These are phyloP conservation scores for Elsinoe fawcettii DNA, from an alignment of 2,329 filamentous ascomycete species.

Conservation along the genomic window DNA sequence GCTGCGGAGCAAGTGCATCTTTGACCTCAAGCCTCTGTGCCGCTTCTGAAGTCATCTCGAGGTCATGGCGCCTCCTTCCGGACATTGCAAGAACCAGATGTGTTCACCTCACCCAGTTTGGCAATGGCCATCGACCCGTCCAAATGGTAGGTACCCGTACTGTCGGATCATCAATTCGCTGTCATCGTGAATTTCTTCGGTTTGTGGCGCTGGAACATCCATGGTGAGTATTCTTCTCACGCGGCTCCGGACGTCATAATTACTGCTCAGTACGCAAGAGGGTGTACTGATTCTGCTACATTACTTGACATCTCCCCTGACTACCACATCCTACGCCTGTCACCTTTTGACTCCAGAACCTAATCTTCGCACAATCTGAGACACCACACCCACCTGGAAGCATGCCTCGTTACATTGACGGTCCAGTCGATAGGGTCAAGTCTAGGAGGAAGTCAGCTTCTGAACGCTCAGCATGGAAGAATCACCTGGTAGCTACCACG, in stretches of 20 bases:
- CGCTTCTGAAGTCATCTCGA: background rate
- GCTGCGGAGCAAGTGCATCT: background rate
- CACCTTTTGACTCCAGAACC: background rate
- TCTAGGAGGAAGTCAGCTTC: background rate
- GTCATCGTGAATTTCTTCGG: background rate
- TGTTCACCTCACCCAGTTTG: background rate
- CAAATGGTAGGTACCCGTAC: background rate
- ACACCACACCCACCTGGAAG: background rate
- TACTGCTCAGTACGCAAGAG: background rate
- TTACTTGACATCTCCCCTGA: background rate
- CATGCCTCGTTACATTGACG: slow-evolving; percentile 4
- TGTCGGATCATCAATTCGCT: background rate
- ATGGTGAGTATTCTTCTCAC: background rate
- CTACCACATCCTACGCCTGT: background rate
- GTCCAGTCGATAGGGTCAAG: background rate
- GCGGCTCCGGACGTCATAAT: slow-evolving; percentile 1
- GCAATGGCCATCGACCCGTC: background rate
- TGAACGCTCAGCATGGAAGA: slow-evolving; percentile 12
- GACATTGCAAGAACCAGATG: background rate
- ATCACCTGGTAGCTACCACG: slow-evolving; percentile 19
- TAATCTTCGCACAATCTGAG: background rate
- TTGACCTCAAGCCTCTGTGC: background rate
- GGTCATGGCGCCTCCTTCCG: background rate
- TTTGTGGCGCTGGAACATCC: background rate
- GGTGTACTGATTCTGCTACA: background rate